Conservation (phyloP, 345 rosid genomes). For the Arabidopsis arenosa region DNA sequence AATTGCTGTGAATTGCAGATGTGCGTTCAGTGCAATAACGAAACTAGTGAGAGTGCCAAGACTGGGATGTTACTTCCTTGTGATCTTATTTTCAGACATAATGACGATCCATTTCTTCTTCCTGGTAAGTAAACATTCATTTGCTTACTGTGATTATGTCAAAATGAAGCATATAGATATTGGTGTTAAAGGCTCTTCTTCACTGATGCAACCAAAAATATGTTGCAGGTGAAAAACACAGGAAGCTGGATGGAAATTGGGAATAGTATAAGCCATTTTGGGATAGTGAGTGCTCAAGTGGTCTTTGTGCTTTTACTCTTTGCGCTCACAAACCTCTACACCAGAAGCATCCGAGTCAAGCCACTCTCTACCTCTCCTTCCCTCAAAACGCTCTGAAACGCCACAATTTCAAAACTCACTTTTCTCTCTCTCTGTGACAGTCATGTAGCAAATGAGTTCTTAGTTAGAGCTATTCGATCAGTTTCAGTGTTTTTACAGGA, state of each 20-base stretch:
- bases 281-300: constrained; percentile 96
- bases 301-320: constrained; percentile 90
- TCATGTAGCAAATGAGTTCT: constrained; percentile 14
- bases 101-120: constrained; percentile 98
- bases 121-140: constrained; percentile 62
- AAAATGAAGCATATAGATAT: too few species aligned
- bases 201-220: neutral
- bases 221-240: constrained; percentile 70
- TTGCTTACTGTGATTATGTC: too few species aligned
- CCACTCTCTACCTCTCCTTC: constrained; percentile 48
- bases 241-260: constrained; percentile 99
- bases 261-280: constrained; percentile 94
- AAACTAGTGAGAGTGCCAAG: constrained; percentile 75
- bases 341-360: constrained; percentile 64
- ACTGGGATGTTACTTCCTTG: constrained; percentile 94
- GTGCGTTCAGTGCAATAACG: constrained; percentile 88
- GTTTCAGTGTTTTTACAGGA: neutral
- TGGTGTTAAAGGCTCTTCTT: too few species aligned
- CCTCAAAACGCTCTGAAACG: constrained; percentile 58
- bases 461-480: neutral
- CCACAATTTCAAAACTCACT: neutral
- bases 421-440: neutral
- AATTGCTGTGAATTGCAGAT: constrained; percentile 59
- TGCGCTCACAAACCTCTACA: constrained; percentile 84
- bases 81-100: constrained; percentile 84